Percentiles rank a stretch among this genome's conserved stretches.
phyloP scores from a whole-genome alignment of 2,329 filamentous ascomycete species.

The Colletotrichum acutatum region DNA sequence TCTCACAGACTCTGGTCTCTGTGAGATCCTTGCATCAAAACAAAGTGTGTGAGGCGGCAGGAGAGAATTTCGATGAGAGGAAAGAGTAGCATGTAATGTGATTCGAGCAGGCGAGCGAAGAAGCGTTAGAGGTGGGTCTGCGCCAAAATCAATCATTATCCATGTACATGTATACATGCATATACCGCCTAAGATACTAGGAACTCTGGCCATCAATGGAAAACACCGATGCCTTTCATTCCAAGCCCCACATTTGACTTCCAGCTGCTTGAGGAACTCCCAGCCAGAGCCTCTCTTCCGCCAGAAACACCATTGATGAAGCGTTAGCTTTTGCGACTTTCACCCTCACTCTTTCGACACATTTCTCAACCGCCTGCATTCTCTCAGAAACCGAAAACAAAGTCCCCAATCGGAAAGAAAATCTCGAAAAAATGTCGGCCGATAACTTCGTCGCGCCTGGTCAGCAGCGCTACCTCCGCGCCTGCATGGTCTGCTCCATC shows the following conservation, averaged over 20 bases:
- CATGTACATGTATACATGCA: not conserved
- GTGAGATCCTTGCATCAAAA: not conserved
- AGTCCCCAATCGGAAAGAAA: not conserved
- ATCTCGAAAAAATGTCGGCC: conserved; percentile 48
- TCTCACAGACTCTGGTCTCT: not conserved
- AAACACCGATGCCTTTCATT: not conserved
- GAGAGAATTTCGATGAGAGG: not conserved
- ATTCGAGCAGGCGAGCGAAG: conserved; percentile 19
- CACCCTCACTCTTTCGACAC: not conserved
- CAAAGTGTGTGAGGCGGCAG: not conserved
- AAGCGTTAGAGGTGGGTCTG: conserved; percentile 3
- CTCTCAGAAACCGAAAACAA: not conserved
- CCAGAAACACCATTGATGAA: not conserved
- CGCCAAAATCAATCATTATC: not conserved
- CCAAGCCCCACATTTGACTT: not conserved
- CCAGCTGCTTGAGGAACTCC: not conserved
- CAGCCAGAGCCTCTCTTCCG: not conserved
- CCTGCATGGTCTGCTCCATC: conserved; percentile 98
- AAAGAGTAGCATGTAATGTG: conserved; percentile 22
- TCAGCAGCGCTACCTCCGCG: conserved; percentile 88
- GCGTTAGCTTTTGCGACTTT: not conserved
- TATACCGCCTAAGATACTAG: not conserved
- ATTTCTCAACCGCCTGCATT: not conserved
- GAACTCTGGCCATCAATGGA: not conserved
- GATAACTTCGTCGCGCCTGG: conserved; percentile 76